Evolutionary conservation across 1,284 basidiomycete genomes (phyloP), one percentile per base, ranked within the genome.

Genomic region (Ustilago esculenta): DNA sequence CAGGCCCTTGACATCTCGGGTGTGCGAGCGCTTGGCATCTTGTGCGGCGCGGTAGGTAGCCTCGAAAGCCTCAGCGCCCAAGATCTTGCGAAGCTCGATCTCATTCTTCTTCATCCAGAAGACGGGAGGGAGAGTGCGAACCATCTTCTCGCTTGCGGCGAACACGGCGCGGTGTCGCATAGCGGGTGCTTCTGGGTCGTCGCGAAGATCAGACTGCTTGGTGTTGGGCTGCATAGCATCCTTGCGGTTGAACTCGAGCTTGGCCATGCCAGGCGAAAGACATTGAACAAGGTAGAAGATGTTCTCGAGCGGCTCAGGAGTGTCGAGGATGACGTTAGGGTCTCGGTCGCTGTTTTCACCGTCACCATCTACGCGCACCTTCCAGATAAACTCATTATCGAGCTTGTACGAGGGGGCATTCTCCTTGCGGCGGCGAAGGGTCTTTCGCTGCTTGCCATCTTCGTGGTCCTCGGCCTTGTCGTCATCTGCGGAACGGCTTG

Each of bases 51-150:
- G 64, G 56, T 70, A 48, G 49, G 74, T 75, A 20, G 73, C 60
- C 47, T 77, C 73, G 63, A 60, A 76, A 35, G 64, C 75, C 44
- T 75, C 70, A n/a, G 36, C 41, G 21, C 70, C 71, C 32, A 79
- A 45, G 58, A 77, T 79, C 65, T 72, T 75, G 37, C 56, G 53
- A 18, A 79, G 70, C 58, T 69, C 60, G 33, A 68, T 73, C 48
- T 57, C 61, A 61, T 79, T 77, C 56, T 73, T 71, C 66, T 74
- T 77, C 68, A 77, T 64, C 76, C 76, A 79, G 65, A 70, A 77
- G 50, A 63, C 60, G 32, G 76, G 76, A 34, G 76, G 75, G 35
- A 79, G 60, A 14, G 58, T 64, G 48, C 76, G 72, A 42, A 61
- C 48, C 64, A 75, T 73, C 56, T 72, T 69, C 53, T 79, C 76